Conservation (phyloP, 2,329 filamentous ascomycete species). For the Claviceps sorghi region DNA sequence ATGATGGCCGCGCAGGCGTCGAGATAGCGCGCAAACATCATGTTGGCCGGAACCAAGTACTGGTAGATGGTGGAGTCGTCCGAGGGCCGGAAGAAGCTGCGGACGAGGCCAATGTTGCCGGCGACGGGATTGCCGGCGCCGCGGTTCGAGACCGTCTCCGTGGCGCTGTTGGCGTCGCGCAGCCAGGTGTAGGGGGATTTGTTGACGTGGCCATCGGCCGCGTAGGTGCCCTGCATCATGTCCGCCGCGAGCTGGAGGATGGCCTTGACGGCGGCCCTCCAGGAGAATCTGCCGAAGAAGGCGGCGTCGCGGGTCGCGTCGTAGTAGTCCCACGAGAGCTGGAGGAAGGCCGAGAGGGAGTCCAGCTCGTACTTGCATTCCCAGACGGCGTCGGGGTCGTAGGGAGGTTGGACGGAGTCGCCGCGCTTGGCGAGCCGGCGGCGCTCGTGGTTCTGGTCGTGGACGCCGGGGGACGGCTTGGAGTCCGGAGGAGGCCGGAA, state of each 20-base stretch:
- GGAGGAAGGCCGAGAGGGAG: conserved; percentile 73
- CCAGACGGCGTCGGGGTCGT: conserved; percentile 59
- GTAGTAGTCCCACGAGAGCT: conserved; percentile 69
- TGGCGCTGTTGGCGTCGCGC: conserved; percentile 55
- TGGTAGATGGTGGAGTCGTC: conserved; percentile 79
- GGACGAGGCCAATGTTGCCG: conserved; percentile 64
- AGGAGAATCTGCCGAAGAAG: conserved; percentile 60
- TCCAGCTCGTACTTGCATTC: conserved; percentile 97
- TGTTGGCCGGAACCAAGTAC: conserved; percentile 80
- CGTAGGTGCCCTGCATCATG: conserved; percentile 64
- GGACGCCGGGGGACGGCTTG: conserved; percentile 8
- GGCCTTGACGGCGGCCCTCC: conserved; percentile 57
- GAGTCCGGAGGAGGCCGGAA: conserved; percentile 80
- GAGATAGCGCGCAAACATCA: conserved; percentile 60
- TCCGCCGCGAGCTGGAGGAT: conserved; percentile 54
- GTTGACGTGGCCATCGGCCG: conserved; percentile 40
- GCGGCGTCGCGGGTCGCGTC: conserved; percentile 54
- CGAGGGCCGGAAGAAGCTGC: conserved; percentile 78
- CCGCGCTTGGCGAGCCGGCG: conserved; percentile 13
- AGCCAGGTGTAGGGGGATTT: conserved; percentile 59
- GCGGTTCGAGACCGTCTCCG: conserved; percentile 64
- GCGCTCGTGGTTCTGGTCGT: conserved; percentile 6
- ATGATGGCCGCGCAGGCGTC: conserved; percentile 32
- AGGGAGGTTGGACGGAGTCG: conserved; percentile 49
- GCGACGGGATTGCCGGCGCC: conserved; percentile 72